Evolutionary conservation across 2,329 filamentous ascomycete genomes (phyloP).

Genomic region (Xenoacremonium recifei): DNA sequence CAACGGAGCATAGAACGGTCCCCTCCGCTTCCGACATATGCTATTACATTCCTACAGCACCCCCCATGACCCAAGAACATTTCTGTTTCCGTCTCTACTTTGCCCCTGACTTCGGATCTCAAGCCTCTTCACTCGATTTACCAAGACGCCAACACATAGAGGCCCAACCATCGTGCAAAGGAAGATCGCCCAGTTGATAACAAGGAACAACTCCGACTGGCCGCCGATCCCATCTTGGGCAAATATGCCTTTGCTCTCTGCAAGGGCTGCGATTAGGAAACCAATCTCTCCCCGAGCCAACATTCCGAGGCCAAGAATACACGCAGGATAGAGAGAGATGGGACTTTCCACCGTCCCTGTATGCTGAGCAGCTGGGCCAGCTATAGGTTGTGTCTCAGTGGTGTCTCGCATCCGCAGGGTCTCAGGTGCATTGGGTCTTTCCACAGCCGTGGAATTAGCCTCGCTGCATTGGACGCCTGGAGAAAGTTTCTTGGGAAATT

Average conservation of each 20-base stretch:
- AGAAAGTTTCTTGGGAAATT: conserved; percentile 1
- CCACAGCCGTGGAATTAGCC: background rate
- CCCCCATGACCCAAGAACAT: conserved; percentile 23
- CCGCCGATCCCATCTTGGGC: conserved; percentile 3
- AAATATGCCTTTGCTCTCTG: conserved; percentile 52
- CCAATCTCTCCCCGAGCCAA: conserved; percentile 77
- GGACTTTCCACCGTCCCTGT: conserved; percentile 40
- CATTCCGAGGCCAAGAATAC: conserved; percentile 68
- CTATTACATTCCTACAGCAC: too few species aligned
- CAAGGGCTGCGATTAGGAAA: conserved; percentile 70
- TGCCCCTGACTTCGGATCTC: conserved; percentile 8
- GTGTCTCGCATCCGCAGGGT: background rate
- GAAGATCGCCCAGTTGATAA: conserved; percentile 56
- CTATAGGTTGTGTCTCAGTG: background rate
- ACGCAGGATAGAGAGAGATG: conserved; percentile 63
- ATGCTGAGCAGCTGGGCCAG: too few species aligned
- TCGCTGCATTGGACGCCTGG: conserved; percentile 15
- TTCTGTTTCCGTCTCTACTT: conserved; percentile 5
- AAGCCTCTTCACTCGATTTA: conserved; percentile 38
- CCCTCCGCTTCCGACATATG: too few species aligned
- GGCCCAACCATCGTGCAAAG: conserved; percentile 55
- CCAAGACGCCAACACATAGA: conserved; percentile 45
- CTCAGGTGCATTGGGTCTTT: background rate
- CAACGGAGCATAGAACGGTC: too few species aligned
- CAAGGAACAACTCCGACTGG: conserved; percentile 45